Base-by-base conservation (phyloP, 169 alveolate genomes). In the Eimeria sp. region DNA sequence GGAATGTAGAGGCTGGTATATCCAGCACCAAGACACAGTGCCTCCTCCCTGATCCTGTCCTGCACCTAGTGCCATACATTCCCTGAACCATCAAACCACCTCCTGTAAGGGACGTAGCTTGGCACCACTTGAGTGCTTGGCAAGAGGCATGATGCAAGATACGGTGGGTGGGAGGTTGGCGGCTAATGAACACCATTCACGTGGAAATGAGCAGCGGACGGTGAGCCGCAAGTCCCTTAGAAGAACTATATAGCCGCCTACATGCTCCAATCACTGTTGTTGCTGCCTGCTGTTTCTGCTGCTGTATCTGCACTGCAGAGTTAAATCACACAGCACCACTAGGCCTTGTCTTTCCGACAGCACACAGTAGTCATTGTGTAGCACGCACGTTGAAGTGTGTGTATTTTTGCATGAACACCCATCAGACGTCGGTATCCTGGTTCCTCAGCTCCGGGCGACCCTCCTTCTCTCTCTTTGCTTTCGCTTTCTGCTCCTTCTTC, bases 21-120 rank as follows among this genome's bases (percentile, higher is more conserved):
- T 82, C 75, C 90, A 30, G 90, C 67, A 49, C 90, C 90, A 54
- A 45, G 65, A 76, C 57, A 45, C 54, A 82, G 18, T 57, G 90
- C 90, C 90, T 82, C 72, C 90, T 73, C n/a, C 27, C 34, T 54
- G 90, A 10, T 7, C 7, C 51, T 70, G 80, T 30, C 7, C n/a
- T 70, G 80, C 80, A 34, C 51, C 80, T 30, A 34, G 51, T 70
- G 80, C 51, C 65, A n/a, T 76, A 7, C 22, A 43, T 43, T 49
- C 87, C 40, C 63, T 76, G 40, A 43, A 43, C 65, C 61, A 76
- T 63, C 65, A 76, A 76, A 25, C 87, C 65, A 76, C 63, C 57
- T 20, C 87, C 45, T 5, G 34, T 49, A 76, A 40, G 20, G 40
- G 86, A 16, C 40, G 63, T 40, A 40, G 27, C 83, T 20, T 18